phyloP scores from a whole-genome alignment of 768 basidiomycete genomes.

The Hygrophoropsis aurantiaca region DNA sequence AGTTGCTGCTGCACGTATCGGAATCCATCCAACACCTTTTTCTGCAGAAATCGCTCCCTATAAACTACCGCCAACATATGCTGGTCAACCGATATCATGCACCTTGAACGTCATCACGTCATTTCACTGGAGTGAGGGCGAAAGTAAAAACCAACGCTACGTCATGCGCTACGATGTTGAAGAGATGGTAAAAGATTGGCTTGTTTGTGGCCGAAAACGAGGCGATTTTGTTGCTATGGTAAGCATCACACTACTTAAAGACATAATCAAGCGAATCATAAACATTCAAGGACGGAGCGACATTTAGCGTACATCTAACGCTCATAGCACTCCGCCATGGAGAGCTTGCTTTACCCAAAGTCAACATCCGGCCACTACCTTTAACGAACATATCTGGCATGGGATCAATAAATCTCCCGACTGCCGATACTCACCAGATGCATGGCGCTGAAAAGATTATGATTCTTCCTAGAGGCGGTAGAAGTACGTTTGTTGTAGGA shows the following conservation, averaged over 20 bases:
- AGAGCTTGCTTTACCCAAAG: constrained; percentile 71
- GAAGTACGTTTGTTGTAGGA: constrained; percentile 77
- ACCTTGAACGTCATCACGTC: constrained; percentile 66
- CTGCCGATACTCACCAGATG: constrained; percentile 76
- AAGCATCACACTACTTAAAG: constrained; percentile 18
- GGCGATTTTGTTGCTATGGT: constrained; percentile 81
- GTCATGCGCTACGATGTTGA: constrained; percentile 78
- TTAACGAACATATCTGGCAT: constrained; percentile 51
- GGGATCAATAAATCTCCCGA: constrained; percentile 60
- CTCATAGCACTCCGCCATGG: constrained; percentile 89
- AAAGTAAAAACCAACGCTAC: constrained; percentile 44
- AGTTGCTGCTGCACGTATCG: constrained; percentile 58
- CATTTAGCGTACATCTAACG: constrained; percentile 61
- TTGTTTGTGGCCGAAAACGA: constrained; percentile 84
- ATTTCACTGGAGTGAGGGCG: constrained; percentile 70
- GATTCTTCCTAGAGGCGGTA: constrained; percentile 79
- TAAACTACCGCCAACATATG: constrained; percentile 55
- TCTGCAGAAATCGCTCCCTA: constrained; percentile 26
- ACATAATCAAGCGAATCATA: constrained; percentile 2
- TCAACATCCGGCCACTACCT: constrained; percentile 63
- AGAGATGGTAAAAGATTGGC: constrained; percentile 81
- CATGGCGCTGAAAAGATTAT: constrained; percentile 82
- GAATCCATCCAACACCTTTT: constrained; percentile 46
- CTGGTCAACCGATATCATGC: constrained; percentile 83
- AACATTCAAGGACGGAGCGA: constrained; percentile 55